phyloP scores from a whole-genome alignment of 192 early-diverging fungal species.

The Gigaspora rosea region DNA sequence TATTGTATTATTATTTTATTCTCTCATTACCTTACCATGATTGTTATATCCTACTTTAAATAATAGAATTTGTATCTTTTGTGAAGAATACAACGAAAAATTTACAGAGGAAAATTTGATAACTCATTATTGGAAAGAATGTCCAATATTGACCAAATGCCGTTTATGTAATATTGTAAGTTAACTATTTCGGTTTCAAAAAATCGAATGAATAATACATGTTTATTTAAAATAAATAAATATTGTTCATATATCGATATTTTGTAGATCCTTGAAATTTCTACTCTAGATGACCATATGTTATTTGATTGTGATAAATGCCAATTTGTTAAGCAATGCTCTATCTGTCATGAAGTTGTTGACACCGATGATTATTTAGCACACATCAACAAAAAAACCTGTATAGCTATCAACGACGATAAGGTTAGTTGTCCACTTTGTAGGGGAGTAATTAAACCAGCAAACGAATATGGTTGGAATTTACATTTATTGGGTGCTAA shows the following conservation, averaged over 20 bases:
- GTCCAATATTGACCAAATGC: constrained; percentile 70
- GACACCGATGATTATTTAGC: constrained; percentile 48
- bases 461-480: constrained; percentile 65
- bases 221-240: too few species aligned
- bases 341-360: constrained; percentile 63
- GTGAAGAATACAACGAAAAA: constrained; percentile 59
- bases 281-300: constrained; percentile 65
- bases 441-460: constrained; percentile 51
- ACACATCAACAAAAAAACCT: constrained; percentile 53
- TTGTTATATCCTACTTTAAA: too few species aligned
- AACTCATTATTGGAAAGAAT: constrained; percentile 77
- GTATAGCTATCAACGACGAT: constrained; percentile 33
- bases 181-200: background rate
- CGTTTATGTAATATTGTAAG: constrained; percentile 70
- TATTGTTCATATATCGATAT: background rate
- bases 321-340: constrained; percentile 61
- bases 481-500: constrained; percentile 54
- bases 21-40: too few species aligned
- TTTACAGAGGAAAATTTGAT: constrained; percentile 75
- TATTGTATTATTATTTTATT: background rate
- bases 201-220: too few species aligned
- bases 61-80: constrained; percentile 70
- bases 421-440: constrained; percentile 64
- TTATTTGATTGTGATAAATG: constrained; percentile 62
- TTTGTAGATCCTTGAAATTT: constrained; percentile 70